These are phyloP conservation scores for Lolium perenne DNA, from an alignment of 176 grass and related monocot species.

Conservation along the genomic window DNA sequence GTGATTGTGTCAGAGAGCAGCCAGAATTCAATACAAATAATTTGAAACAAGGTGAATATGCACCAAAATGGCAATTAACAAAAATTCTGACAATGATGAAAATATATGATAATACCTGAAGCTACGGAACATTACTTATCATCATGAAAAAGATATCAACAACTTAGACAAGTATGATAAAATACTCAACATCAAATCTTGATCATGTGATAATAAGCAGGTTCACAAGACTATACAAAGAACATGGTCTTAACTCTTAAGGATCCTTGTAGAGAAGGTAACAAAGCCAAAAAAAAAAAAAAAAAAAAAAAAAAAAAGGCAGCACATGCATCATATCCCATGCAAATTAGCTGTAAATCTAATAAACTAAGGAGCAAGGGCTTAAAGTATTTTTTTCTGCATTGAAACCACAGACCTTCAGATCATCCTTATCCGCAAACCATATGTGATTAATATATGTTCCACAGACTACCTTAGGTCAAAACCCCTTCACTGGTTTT, in stretches of 20 bases:
- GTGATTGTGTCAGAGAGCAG: not conserved
- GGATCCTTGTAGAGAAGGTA: not conserved
- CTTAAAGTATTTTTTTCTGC: not conserved
- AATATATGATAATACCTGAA: not conserved
- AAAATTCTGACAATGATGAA: not conserved
- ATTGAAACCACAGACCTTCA: not conserved
- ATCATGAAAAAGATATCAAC: not conserved
- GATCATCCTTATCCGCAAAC: not conserved
- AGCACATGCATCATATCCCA: not conserved
- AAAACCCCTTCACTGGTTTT: not conserved
- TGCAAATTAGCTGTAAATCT: not conserved
- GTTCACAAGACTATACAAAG: not conserved
- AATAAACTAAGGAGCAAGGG: not conserved
- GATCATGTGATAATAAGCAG: not conserved
- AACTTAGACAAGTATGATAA: not conserved
- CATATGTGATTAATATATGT: not conserved
- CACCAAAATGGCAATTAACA: not conserved
- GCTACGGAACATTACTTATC: not conserved
- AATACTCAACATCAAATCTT: not conserved
- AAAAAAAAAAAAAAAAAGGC: not conserved
- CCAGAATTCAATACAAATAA: constrained; percentile 1
- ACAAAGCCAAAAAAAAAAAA: too few species aligned
- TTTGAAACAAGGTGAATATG: not conserved
- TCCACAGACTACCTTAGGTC: not conserved
- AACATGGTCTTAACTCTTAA: not conserved